Conservation (phyloP, 2,329 filamentous ascomycete genomes). For the Colletotrichum chrysophilum region DNA sequence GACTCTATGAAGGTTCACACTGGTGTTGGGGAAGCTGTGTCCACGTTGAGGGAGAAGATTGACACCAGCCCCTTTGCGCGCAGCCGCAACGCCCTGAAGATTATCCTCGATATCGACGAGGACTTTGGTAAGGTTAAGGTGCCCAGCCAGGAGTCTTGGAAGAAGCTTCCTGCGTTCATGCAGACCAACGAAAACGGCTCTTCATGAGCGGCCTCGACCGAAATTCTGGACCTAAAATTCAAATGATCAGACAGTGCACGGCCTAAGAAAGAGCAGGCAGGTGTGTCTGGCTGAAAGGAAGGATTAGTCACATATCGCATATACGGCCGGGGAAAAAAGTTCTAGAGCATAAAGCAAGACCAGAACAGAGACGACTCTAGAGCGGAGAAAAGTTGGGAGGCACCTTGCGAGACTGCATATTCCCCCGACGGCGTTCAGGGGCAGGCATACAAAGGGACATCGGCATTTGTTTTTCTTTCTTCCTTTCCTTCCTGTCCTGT, state of each 20-base stretch:
- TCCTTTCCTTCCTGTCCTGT: conserved; percentile 10
- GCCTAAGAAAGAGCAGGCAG: not conserved
- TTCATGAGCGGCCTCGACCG: not conserved
- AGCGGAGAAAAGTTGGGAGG: conserved; percentile 2
- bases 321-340: conserved; percentile 9
- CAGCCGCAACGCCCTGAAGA: conserved; percentile 91
- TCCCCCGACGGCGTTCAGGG: conserved; percentile 16
- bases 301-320: conserved; percentile 5
- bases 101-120: conserved; percentile 92
- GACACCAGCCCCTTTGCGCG: conserved; percentile 57
- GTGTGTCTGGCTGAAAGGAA: not conserved
- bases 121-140: conserved; percentile 82
- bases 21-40: conserved; percentile 67
- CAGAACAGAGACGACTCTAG: not conserved
- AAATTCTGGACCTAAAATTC: not conserved
- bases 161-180: conserved; percentile 55
- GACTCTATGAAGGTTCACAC: conserved; percentile 58
- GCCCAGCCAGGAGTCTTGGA: conserved; percentile 58
- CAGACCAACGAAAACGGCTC: conserved; percentile 5
- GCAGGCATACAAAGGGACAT: conserved; percentile 14
- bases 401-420: conserved; percentile 11
- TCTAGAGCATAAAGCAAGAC: conserved; percentile 14
- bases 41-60: conserved; percentile 67
- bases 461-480: conserved; percentile 9
- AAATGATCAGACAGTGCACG: not conserved